Conservation (phyloP, 2,329 filamentous ascomycete genomes). For the Helminthosporium solani region DNA sequence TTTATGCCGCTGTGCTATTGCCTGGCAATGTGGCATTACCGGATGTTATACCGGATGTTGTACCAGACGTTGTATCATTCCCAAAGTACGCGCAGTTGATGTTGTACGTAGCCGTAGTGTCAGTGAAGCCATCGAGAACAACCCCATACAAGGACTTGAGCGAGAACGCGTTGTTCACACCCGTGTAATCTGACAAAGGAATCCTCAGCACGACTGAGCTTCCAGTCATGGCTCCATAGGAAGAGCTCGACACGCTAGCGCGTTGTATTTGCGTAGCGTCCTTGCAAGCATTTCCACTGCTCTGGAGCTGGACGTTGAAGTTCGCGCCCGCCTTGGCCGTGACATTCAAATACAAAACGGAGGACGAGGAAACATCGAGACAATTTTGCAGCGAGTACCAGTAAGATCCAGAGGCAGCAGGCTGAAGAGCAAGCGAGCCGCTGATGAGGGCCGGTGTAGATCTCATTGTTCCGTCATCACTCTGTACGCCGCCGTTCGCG, state of each 20-base stretch:
- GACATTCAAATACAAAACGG: slow-evolving; percentile 7
- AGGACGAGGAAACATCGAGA: slow-evolving; percentile 3
- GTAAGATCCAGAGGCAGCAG: slow-evolving; percentile 6
- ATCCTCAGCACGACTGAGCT: slow-evolving; percentile 6
- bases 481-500: slow-evolving; percentile 6
- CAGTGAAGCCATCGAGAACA: slow-evolving; percentile 7
- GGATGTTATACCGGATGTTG: too few species aligned
- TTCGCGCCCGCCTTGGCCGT: slow-evolving; percentile 7
- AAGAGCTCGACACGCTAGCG: slow-evolving; percentile 1
- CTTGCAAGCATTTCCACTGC: slow-evolving; percentile 1
- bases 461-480: slow-evolving; percentile 11
- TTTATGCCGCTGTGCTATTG: too few species aligned
- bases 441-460: slow-evolving; percentile 2
- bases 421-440: slow-evolving; percentile 6
- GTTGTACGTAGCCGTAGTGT: slow-evolving; percentile 5
- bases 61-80: not conserved
- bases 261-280: not conserved
- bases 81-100: slow-evolving; percentile 12
- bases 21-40: too few species aligned
- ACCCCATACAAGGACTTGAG: slow-evolving; percentile 3
- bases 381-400: slow-evolving; percentile 11
- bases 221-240: slow-evolving; percentile 9
- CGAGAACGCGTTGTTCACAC: slow-evolving; percentile 1
- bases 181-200: slow-evolving; percentile 6
- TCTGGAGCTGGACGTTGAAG: slow-evolving; percentile 13